Evolutionary conservation across 352 stramenopile genomes (phyloP), one percentile per base, ranked within the genome.

Genomic region (Blastocystis sp.): DNA sequence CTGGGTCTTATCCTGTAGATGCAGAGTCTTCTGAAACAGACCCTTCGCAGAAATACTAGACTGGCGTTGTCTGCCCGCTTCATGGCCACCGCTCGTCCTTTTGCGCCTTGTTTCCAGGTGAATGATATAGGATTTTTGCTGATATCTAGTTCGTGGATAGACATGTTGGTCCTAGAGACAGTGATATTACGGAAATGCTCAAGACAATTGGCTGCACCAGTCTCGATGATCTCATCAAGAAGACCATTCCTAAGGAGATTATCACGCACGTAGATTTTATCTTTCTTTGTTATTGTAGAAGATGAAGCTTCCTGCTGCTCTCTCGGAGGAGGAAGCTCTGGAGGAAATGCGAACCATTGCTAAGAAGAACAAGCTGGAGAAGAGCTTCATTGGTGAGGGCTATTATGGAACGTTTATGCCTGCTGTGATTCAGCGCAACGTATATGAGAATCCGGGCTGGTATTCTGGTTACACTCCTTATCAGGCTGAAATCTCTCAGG

Each of bases 401-500:
- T 99, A 98, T 89, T 96, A 97, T 89, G 95, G 98, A 91, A 98
- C 94, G 52, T 90, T 96, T 59, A 96, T 95, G 29, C 96, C 96
- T 14, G 89, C 91, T 56, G 95, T 98, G 0, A 98, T 99, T 90
- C 90, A 97, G 51, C 93, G 96, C 56, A 98, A 98, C 91, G 95
- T 99, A 83, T 89, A 98, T 19, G 93, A 97, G 91, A 99, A 98
- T 92, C 95, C 97, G 1, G 95, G 95, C 32, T 98, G 96, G 96
- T 99, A 98, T 92, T 98, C 96, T 56, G 95, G 91, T 37, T 95
- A 95, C 90, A 90, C 96, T 74, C 97, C 97, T 66, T 99, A 99
- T 91, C 95, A 98, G 90, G 95, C 96, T 7, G 97, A 99, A 90
- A 98, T 99, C 87, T 96, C 95, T 0, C 97, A 99, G 89, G 97